A percentile compares a stretch with the other conserved stretches of the same genome.
These are phyloP conservation scores for Linum usitatissimum DNA, from an alignment of 345 rosid species.

Conservation along the genomic window DNA sequence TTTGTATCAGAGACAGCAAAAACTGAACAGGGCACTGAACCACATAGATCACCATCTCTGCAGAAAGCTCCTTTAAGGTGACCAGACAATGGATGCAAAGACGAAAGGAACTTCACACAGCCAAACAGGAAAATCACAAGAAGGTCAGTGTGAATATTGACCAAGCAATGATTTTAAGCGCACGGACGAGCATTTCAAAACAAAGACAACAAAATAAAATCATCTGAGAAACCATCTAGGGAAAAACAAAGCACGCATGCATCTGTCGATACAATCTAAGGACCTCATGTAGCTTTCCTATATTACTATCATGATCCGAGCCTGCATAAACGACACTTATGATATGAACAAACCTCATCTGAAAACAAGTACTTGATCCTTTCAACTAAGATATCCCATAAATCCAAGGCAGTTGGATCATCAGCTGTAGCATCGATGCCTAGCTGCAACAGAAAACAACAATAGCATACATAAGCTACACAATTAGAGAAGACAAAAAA, in stretches of 20 bases:
- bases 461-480: background rate
- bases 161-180: background rate
- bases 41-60: slow-evolving; percentile 50
- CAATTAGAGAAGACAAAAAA: background rate
- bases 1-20: slow-evolving; percentile 61
- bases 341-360: slow-evolving; percentile 49
- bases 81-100: slow-evolving; percentile 56
- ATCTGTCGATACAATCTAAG: background rate
- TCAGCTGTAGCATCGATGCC: slow-evolving; percentile 36
- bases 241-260: background rate
- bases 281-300: background rate
- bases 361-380: slow-evolving; percentile 51
- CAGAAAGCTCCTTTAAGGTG: slow-evolving; percentile 67
- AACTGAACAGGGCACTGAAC: slow-evolving; percentile 65
- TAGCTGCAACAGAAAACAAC: slow-evolving; percentile 42
- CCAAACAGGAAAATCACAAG: slow-evolving; percentile 10
- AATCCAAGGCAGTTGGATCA: slow-evolving; percentile 48
- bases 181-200: background rate
- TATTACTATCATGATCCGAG: too few species aligned
- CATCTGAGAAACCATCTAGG: too few species aligned
- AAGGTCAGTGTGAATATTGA: background rate
- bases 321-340: too few species aligned
- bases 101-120: slow-evolving; percentile 52
- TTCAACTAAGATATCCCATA: slow-evolving; percentile 42
- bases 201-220: too few species aligned